A percentile compares a stretch with the other conserved stretches of the same genome.
These are phyloP conservation scores for Diaporthe sp. DNA, from an alignment of 2,329 filamentous ascomycete genomes.

Conservation along the genomic window DNA sequence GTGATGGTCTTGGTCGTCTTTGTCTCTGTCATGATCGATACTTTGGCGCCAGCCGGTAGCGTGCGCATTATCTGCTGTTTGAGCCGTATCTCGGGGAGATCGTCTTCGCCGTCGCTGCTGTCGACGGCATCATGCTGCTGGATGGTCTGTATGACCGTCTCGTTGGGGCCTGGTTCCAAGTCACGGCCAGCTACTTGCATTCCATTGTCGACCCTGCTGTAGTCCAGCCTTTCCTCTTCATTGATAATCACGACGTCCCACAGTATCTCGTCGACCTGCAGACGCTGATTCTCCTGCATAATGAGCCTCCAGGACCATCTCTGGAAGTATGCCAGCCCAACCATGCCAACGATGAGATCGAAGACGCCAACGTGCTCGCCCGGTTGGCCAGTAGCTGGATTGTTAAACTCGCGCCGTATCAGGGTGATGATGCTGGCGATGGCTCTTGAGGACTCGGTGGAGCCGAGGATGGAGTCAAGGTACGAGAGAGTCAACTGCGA, in stretches of 20 bases:
- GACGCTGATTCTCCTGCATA: constrained; percentile 62
- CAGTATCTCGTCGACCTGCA: constrained; percentile 68
- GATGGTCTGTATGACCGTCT: constrained; percentile 52
- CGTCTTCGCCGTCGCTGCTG: constrained; percentile 56
- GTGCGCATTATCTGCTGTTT: constrained; percentile 68
- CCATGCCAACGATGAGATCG: constrained; percentile 73
- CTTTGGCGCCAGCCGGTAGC: constrained; percentile 67
- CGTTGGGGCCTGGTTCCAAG: constrained; percentile 44
- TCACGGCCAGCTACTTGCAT: constrained; percentile 43
- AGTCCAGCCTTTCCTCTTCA: constrained; percentile 69
- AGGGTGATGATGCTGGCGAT: constrained; percentile 76
- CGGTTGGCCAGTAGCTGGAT: constrained; percentile 70
- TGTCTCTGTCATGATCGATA: constrained; percentile 72
- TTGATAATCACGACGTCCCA: constrained; percentile 77
- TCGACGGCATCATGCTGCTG: constrained; percentile 50
- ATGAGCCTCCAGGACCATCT: constrained; percentile 65
- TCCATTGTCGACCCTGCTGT: constrained; percentile 48
- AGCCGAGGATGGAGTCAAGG: constrained; percentile 75
- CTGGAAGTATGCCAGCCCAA: constrained; percentile 73
- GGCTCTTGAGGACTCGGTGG: constrained; percentile 77
- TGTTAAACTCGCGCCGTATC: constrained; percentile 74
- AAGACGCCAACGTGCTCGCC: constrained; percentile 72
- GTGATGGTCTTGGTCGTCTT: constrained; percentile 74
- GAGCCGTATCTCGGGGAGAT: constrained; percentile 60
- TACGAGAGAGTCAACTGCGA: constrained; percentile 71